Percentiles rank a stretch among this genome's conserved stretches.
These are phyloP conservation scores for Mycena leptocephala DNA, from an alignment of 768 basidiomycete genomes.

Conservation along the genomic window DNA sequence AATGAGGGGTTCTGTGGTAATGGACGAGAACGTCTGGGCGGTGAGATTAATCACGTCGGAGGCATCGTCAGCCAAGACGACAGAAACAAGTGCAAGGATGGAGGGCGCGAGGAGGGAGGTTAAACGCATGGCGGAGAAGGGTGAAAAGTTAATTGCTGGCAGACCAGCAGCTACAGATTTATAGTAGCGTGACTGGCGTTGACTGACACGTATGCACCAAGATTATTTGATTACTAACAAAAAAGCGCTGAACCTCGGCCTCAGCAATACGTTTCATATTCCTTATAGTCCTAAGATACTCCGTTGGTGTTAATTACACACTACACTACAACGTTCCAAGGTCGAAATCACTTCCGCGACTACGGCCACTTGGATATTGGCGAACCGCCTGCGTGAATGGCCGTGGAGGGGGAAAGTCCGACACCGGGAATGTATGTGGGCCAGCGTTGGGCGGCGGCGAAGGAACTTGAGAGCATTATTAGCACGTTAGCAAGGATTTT, in stretches of 20 bases:
- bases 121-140: constrained; percentile 74
- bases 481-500: constrained; percentile 22
- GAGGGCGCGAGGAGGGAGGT: constrained; percentile 68
- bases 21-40: constrained; percentile 77
- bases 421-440: constrained; percentile 81
- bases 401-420: constrained; percentile 86
- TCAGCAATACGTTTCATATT: background rate
- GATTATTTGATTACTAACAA: no score
- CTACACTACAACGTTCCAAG: constrained; percentile 52
- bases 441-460: constrained; percentile 76
- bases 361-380: constrained; percentile 77
- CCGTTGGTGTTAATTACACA: background rate
- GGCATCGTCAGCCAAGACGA: constrained; percentile 68
- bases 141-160: constrained; percentile 40
- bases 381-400: constrained; percentile 66
- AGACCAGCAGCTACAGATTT: constrained; percentile 13
- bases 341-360: constrained; percentile 83
- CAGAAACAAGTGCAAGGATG: constrained; percentile 66
- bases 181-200: background rate
- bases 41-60: constrained; percentile 91
- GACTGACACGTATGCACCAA: background rate
- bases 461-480: constrained; percentile 53
- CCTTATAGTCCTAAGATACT: no score
- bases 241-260: background rate
- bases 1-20: constrained; percentile 80